Evolutionary conservation across 345 rosid species (phyloP), one percentile per base, ranked within the genome.

Genomic region (Gossypium rotundifolium): DNA sequence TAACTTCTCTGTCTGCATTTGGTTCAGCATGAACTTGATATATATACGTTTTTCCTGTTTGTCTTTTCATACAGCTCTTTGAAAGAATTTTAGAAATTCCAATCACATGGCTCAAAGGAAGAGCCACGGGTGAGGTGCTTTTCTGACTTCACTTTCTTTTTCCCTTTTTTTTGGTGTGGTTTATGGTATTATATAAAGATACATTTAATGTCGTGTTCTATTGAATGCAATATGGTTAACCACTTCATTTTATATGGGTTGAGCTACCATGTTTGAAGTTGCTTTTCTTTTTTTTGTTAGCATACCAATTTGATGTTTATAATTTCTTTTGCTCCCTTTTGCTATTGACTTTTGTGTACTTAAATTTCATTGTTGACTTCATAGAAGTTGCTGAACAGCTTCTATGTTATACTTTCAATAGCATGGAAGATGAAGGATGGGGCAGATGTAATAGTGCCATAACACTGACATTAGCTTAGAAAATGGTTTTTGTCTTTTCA

Each of bases 71-170:
- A 78, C 90, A 94, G 97, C 92, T 91, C 80, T 92, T 92, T 81
- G 98, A 94, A 83, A 85, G 97, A 79, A 86, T 94, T 75, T 75
- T 94, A 87, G 97, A 88, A 77, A 94, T 94, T 75, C 97, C 97
- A 66, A 88, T 92, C 77, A 77, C 80, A 29, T 94, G 98, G 98
- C 87, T 84, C 20, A 88, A 89, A 80, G 98, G 98, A 80, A 94
- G 97, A 88, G 98, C 95, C 79, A 86, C 93, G 73, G 98, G 98
- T 91, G 98, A 94, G 71, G 71, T 66, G 71, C 71, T 66, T 92
- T 72, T 87, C 97, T 91, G 80, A 72, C 46, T 68, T 45, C 33
- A 44, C 33, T 11, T 22, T 77, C 46, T 20, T 12, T 54, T 60
- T 48, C 60, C 33, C 13, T 60, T 68, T 62, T 7, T 64, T 55